A percentile compares a stretch with the other conserved stretches of the same genome.
These are phyloP conservation scores for Coniochaeta prunicola DNA, from an alignment of 2,329 filamentous ascomycete genomes.

Conservation along the genomic window DNA sequence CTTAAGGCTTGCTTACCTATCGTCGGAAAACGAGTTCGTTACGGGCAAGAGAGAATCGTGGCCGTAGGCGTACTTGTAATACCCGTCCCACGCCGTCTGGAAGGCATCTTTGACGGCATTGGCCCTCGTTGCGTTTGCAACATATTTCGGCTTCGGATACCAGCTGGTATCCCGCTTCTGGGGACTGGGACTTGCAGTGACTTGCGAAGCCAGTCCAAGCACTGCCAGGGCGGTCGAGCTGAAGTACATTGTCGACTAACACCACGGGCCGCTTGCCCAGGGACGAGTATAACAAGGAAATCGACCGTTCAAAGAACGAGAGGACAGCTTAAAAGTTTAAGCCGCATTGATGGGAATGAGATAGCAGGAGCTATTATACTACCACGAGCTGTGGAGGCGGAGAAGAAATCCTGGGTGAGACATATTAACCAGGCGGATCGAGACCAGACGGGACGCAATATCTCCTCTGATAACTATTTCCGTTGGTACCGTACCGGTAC, in stretches of 20 bases:
- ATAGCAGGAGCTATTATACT: background rate
- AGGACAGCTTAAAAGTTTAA: background rate
- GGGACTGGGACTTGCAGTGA: conserved; percentile 7
- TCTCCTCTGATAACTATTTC: background rate
- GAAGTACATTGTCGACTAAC: conserved; percentile 8
- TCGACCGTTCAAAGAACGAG: background rate
- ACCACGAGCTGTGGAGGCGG: background rate
- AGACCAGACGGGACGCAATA: background rate
- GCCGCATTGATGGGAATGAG: background rate
- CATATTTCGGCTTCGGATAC: conserved; percentile 12
- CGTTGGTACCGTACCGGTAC: background rate
- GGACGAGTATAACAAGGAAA: background rate
- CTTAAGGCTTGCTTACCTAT: conserved; percentile 46
- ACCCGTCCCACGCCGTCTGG: conserved; percentile 63
- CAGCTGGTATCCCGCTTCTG: background rate
- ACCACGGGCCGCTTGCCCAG: background rate
- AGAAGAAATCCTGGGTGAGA: conserved; percentile 1
- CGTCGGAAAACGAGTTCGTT: conserved; percentile 57
- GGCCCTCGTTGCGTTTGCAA: conserved; percentile 34
- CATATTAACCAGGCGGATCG: background rate
- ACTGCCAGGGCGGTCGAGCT: conserved; percentile 3
- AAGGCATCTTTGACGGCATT: conserved; percentile 63
- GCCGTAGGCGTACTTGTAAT: conserved; percentile 67
- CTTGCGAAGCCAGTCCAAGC: conserved; percentile 8
- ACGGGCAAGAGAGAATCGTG: conserved; percentile 69